Conservation (phyloP, 1,284 basidiomycete genomes). For the Gastroboletus turbinatus region DNA sequence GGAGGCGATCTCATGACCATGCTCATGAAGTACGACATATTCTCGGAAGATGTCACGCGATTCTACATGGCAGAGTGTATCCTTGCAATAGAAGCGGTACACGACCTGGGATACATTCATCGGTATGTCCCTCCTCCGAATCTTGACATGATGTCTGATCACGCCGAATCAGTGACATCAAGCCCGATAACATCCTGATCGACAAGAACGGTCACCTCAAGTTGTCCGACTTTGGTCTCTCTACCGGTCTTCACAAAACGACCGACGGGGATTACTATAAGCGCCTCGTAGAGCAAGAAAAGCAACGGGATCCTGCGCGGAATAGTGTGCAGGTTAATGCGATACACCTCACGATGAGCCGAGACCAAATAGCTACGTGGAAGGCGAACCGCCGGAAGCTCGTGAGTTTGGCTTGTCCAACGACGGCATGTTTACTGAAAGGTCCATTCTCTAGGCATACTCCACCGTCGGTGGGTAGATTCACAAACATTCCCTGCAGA, state of each 20-base stretch:
- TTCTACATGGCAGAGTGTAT: conserved; percentile 99
- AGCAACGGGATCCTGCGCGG: conserved; percentile 59
- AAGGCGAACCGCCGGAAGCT: conserved; percentile 97
- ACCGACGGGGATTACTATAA: conserved; percentile 97
- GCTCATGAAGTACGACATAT: conserved; percentile 99
- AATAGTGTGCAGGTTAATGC: conserved; percentile 96
- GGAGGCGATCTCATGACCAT: conserved; percentile 99
- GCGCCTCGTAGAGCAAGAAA: conserved; percentile 72
- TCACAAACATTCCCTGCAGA: not conserved
- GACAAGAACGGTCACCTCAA: conserved; percentile 97
- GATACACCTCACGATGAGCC: conserved; percentile 93
- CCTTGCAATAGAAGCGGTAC: conserved; percentile 96
- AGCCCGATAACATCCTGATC: conserved; percentile 98
- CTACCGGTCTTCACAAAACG: conserved; percentile 97
- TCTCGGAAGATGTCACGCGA: conserved; percentile 96
- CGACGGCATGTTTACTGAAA: conserved; percentile 7
- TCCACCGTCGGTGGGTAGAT: conserved; percentile 85
- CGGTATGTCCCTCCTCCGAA: conserved; percentile 56
- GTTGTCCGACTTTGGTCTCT: conserved; percentile 96
- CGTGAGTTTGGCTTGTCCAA: conserved; percentile 45
- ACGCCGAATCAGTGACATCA: conserved; percentile 77
- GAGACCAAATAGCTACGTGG: conserved; percentile 97
- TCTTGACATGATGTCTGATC: not conserved
- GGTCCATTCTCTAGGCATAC: conserved; percentile 65
- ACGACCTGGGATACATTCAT: conserved; percentile 98